These are phyloP conservation scores for Volvox carteri DNA, from an alignment of 163 green algal species.

Conservation along the genomic window DNA sequence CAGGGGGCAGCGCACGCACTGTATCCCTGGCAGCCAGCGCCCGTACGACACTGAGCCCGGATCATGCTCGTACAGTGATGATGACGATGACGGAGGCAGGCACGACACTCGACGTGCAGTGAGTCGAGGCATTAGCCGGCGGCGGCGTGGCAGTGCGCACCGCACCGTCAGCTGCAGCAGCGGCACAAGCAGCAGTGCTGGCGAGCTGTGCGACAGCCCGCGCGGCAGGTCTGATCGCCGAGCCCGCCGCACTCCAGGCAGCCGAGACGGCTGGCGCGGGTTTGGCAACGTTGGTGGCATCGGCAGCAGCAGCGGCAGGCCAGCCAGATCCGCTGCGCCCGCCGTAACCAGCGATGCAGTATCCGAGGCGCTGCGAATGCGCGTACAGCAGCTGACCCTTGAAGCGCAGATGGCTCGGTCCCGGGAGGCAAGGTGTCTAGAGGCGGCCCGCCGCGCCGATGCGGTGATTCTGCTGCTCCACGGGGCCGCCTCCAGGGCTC, in stretches of 20 bases:
- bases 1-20: background rate
- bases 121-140: background rate
- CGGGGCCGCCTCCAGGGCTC: slow-evolving; percentile 19
- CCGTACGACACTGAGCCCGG: background rate
- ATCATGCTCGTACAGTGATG: background rate
- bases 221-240: background rate
- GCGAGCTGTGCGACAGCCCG: background rate
- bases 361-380: slow-evolving; percentile 1
- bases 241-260: background rate
- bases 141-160: background rate
- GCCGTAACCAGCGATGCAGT: background rate
- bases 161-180: background rate
- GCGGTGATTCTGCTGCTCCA: slow-evolving; percentile 35
- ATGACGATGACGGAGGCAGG: background rate
- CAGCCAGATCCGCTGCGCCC: background rate
- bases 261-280: too few relatives aligned
- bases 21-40: background rate
- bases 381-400: slow-evolving; percentile 16
- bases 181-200: background rate
- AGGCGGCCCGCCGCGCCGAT: slow-evolving; percentile 9
- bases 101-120: background rate
- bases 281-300: too few relatives aligned
- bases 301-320: background rate
- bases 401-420: background rate
- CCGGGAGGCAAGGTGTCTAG: slow-evolving; percentile 8